These are phyloP conservation scores for Tubosaeta sp. DNA, from an alignment of 768 basidiomycete species.

Conservation along the genomic window DNA sequence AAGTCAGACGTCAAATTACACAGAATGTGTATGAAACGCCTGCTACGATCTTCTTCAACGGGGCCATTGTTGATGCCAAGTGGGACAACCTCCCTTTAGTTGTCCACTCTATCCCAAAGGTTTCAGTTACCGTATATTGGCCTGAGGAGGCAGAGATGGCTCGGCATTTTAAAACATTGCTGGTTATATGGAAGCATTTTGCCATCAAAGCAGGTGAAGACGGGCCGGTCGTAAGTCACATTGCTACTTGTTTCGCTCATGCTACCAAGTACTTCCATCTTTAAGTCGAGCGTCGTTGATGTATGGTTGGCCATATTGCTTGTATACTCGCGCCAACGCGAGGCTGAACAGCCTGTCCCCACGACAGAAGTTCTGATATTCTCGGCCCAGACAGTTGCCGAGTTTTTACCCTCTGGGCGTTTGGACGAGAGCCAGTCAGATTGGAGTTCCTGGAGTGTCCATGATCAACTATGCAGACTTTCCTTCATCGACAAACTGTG, in stretches of 20 bases:
- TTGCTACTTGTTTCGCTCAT: background rate
- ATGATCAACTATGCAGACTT: constrained; percentile 38
- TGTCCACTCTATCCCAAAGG: constrained; percentile 24
- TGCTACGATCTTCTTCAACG: constrained; percentile 41
- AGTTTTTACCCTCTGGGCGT: constrained; percentile 30
- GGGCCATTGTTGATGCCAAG: constrained; percentile 33
- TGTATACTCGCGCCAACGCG: constrained; percentile 41
- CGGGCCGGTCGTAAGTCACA: constrained; percentile 24
- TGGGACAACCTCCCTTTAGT: constrained; percentile 22
- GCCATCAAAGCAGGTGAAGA: constrained; percentile 17
- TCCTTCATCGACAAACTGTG: constrained; percentile 44
- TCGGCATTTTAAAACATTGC: constrained; percentile 35
- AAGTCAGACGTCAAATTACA: constrained; percentile 3
- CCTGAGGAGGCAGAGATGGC: constrained; percentile 39
- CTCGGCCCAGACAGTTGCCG: constrained; percentile 33
- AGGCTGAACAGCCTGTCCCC: constrained; percentile 34
- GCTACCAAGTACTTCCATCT: constrained; percentile 3
- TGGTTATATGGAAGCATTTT: constrained; percentile 35
- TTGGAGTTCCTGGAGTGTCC: constrained; percentile 20
- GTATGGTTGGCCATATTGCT: constrained; percentile 59
- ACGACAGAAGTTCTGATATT: constrained; percentile 32
- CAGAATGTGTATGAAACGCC: constrained; percentile 21
- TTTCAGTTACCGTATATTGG: constrained; percentile 27
- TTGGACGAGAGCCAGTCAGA: constrained; percentile 5
- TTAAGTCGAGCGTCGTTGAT: constrained; percentile 37